These are phyloP conservation scores for Claviceps cyperi DNA, from an alignment of 2,329 filamentous ascomycete species.

Conservation along the genomic window DNA sequence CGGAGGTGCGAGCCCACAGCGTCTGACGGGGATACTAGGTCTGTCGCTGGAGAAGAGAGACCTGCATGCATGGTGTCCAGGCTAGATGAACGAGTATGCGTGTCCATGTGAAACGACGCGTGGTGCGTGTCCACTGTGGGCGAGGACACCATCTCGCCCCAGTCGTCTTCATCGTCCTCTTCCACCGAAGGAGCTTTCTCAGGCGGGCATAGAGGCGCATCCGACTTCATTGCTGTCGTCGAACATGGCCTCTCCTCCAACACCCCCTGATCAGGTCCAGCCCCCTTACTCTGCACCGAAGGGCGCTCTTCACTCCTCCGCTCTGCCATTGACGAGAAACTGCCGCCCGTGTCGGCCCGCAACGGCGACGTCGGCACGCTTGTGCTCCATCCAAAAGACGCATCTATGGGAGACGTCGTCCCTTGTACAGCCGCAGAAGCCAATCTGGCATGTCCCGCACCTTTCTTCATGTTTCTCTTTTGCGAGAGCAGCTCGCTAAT, in stretches of 20 bases:
- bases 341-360: background rate
- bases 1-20: no score
- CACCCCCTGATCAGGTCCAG: background rate
- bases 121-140: constrained; percentile 9
- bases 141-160: constrained; percentile 43
- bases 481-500: constrained; percentile 24
- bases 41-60: background rate
- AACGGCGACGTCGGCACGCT: constrained; percentile 7
- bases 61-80: background rate
- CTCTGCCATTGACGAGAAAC: background rate
- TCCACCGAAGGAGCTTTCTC: background rate
- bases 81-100: background rate
- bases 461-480: constrained; percentile 11
- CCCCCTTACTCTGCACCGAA: background rate
- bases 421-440: constrained; percentile 8
- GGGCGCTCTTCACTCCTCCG: background rate
- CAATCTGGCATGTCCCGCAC: constrained; percentile 6
- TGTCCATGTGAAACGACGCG: background rate
- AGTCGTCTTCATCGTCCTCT: constrained; percentile 38
- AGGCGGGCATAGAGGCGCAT: background rate
- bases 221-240: background rate
- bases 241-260: background rate
- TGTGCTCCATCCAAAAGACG: background rate
- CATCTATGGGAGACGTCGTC: background rate
- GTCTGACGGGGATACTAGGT: background rate